Conservation (phyloP, 2,329 filamentous ascomycete species). For the Neopestalotiopsis sp. region DNA sequence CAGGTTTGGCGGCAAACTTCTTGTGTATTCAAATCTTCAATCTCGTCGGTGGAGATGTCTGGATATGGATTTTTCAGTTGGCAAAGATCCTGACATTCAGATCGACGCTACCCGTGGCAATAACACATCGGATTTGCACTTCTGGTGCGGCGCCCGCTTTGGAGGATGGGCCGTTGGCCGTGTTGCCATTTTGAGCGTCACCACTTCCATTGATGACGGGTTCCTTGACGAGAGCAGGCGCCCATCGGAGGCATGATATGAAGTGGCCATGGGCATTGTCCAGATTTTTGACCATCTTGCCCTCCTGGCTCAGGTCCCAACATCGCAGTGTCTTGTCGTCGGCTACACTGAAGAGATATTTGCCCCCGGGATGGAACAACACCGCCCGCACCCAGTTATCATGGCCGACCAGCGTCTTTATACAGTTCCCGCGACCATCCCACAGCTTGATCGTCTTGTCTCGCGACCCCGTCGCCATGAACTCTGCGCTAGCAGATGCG, state of each 20-base stretch:
- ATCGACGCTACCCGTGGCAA: constrained; percentile 88
- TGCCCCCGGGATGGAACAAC: constrained; percentile 89
- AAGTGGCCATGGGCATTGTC: constrained; percentile 82
- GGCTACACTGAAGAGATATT: constrained; percentile 82
- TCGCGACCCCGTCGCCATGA: constrained; percentile 84
- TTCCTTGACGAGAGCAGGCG: constrained; percentile 74
- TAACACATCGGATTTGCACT: constrained; percentile 78
- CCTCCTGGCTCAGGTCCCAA: constrained; percentile 92
- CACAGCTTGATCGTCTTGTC: constrained; percentile 92
- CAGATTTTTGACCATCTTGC: constrained; percentile 84
- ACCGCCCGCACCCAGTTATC: constrained; percentile 92
- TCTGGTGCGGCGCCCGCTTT: constrained; percentile 50
- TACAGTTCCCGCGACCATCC: constrained; percentile 82
- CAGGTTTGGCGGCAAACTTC: background rate
- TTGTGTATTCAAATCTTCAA: background rate
- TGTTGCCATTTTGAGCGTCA: constrained; percentile 42
- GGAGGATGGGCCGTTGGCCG: constrained; percentile 52
- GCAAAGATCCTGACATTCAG: constrained; percentile 81
- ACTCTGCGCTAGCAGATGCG: constrained; percentile 78
- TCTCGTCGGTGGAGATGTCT: background rate
- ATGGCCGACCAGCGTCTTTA: constrained; percentile 85
- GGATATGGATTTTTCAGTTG: constrained; percentile 39
- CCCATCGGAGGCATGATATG: constrained; percentile 86
- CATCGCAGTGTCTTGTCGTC: constrained; percentile 93
- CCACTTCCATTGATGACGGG: constrained; percentile 48